A percentile compares a stretch with the other conserved stretches of the same genome.
These are phyloP conservation scores for Mortierella sp. DNA, from an alignment of 371 early-diverging fungal species.

Conservation along the genomic window DNA sequence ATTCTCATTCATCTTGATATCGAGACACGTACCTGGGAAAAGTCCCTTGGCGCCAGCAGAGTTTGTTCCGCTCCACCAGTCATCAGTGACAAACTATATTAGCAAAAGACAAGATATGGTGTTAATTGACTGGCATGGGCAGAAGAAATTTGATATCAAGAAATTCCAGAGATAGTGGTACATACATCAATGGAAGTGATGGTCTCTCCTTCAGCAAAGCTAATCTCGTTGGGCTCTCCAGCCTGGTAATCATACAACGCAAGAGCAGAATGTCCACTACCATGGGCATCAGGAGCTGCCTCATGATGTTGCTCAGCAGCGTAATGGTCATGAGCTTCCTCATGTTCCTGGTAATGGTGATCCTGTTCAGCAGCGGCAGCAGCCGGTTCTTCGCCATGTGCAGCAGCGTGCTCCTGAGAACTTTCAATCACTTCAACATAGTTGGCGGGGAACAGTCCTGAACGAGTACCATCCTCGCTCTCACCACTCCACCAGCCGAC, in stretches of 20 bases:
- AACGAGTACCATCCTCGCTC: slow-evolving; percentile 80
- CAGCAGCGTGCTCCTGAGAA: slow-evolving; percentile 31
- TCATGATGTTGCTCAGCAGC: slow-evolving; percentile 22
- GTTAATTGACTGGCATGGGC: background rate
- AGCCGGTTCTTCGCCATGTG: background rate
- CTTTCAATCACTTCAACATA: slow-evolving; percentile 78
- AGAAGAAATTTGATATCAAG: background rate
- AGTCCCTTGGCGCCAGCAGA: slow-evolving; percentile 72
- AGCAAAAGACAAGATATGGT: background rate
- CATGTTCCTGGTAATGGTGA: slow-evolving; percentile 7
- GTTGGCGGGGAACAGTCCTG: slow-evolving; percentile 91
- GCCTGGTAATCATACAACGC: slow-evolving; percentile 91
- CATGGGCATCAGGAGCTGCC: slow-evolving; percentile 30
- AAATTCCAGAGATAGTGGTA: background rate
- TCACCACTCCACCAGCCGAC: slow-evolving; percentile 94
- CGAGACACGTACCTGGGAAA: slow-evolving; percentile 76
- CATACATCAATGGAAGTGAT: slow-evolving; percentile 81
- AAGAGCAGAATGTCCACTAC: slow-evolving; percentile 64
- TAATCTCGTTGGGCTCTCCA: slow-evolving; percentile 90
- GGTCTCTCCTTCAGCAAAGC: slow-evolving; percentile 80
- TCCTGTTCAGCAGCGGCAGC: background rate
- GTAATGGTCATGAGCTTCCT: slow-evolving; percentile 11
- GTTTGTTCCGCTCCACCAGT: slow-evolving; percentile 92
- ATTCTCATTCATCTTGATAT: no score
- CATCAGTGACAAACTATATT: slow-evolving; percentile 76